Evolutionary conservation across 2,329 filamentous ascomycete genomes (phyloP), one percentile per base, ranked within the genome.

Genomic region (Ascochyta viciae-villosae): DNA sequence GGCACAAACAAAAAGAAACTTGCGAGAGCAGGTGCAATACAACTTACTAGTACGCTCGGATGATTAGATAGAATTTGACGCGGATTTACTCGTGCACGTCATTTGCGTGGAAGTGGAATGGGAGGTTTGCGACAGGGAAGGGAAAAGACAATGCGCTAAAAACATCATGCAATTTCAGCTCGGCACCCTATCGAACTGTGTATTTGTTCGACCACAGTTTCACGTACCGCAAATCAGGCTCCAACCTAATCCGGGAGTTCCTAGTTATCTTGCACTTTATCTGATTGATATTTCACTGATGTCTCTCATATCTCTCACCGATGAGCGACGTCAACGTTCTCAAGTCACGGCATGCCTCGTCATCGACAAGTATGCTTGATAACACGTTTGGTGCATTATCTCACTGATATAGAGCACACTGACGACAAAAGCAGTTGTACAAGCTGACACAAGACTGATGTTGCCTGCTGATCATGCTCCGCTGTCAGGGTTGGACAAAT

Each of bases 101-200:
- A 68, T 65, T 65, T 58, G 56, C 42, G 56, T 64, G 63, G 47
- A 65, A 62, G 63, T 64, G 66, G 61, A 72, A 68, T 70, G 66
- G 54, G 63, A 68, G 62, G 63, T 63, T 60, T 61, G 64, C 62
- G 59, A 62, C 63, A 64, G 50, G 55, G 46, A 64, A 65, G 50
- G 59, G 60, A 67, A 67, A 66, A 65, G 62, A 63, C 39, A 54
- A 57, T 64, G 57, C 62, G 65, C 71, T 72, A 73, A 68, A 60
- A 63, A 66, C 60, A 58, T 54, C 53, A 60, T 72, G 63, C 65
- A 72, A 74, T 72, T 72, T 72, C 70, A 74, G 71, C 70, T 74
- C 71, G 71, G 69, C 66, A 70, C 71, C 63, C 61, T 62, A 61
- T 65, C 63, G 58, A 63, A 64, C 59, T 53, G 62, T 62, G 61